Base-by-base conservation (phyloP, 2,329 filamentous ascomycete species). In the Penicillium sp. region DNA sequence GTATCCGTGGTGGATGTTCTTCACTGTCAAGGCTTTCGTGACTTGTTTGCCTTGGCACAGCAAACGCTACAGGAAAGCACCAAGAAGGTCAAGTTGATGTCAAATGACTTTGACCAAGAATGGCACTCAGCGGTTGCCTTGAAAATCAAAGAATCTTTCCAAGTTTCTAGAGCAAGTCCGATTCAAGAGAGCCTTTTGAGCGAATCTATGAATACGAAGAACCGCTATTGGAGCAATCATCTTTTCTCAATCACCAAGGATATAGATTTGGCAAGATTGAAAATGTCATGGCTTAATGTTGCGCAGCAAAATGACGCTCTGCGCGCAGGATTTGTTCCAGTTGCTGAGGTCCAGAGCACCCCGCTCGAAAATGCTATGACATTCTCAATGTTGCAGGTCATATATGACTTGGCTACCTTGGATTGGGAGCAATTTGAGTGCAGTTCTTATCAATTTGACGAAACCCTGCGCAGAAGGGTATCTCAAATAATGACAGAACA, bases 191-290 rank as follows among this genome's bases (percentile, higher is more conserved):
- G 71, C 26, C 61, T 75, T 21, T 61, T 75, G 7, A 69, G 68
- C 30, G 74, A 76, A 63, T 74, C 71, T 1, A 70, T 75, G 68
- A 62, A 68, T 5, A 70, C 66, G 18, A 63, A 66, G 4, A 63
- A 67, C 23, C 66, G 71, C 47, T 75, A 76, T 59, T 76, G 73
- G 73, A 71, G 70, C 28, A 71, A 74, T 48, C 69, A 70, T 14
- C 65, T 74, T 30, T 73, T 75, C 52, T 61, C 64, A 9, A 63
- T 75, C 18, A 61, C 64, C 21, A 47, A 47, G 1, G 35, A 57
- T 0, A 59, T 74, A 3, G 68, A 75, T 52, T 30, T 65, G 4
- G 26, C 51, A 1, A 64, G 68, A 20, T 56, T 75, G 16, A 60
- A 64, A 21, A 59, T 65, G 7, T 67, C 74, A 6, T 76, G 74